phyloP scores from a whole-genome alignment of 2,329 filamentous ascomycete genomes.

The Fusarium secorum region DNA sequence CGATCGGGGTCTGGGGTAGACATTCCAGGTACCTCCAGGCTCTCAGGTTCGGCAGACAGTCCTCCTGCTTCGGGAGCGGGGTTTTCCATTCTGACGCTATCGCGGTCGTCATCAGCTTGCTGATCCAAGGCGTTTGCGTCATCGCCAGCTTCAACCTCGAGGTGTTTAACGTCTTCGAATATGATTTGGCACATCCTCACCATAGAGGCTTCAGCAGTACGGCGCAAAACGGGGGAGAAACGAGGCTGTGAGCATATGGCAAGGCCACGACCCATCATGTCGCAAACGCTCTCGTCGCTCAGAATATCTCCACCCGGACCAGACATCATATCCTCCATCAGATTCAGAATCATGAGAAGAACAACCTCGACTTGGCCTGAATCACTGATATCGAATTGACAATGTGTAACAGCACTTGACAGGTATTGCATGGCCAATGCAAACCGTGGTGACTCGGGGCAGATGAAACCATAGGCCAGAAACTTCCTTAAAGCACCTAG shows the following conservation, averaged over 20 bases:
- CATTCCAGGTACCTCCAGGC: conserved; percentile 28
- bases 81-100: conserved; percentile 80
- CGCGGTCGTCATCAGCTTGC: conserved; percentile 72
- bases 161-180: conserved; percentile 88
- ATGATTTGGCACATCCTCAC: conserved; percentile 99
- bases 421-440: conserved; percentile 92
- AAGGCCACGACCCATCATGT: conserved; percentile 98
- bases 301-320: conserved; percentile 90
- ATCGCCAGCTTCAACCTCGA: conserved; percentile 75
- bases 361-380: conserved; percentile 95
- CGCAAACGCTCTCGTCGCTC: conserved; percentile 98
- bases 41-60: conserved; percentile 26
- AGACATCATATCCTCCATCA: conserved; percentile 99
- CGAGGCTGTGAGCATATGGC: conserved; percentile 96
- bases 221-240: conserved; percentile 86
- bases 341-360: conserved; percentile 87
- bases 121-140: conserved; percentile 72
- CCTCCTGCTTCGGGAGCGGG: conserved; percentile 29
- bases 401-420: conserved; percentile 95
- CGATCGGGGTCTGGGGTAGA: conserved; percentile 33
- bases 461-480: conserved; percentile 92
- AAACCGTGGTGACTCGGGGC: conserved; percentile 83
- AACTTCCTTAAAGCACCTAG: conserved; percentile 96
- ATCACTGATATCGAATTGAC: conserved; percentile 96
- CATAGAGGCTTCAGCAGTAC: conserved; percentile 96